phyloP scores from a whole-genome alignment of 1,284 basidiomycete species.

The Termitomyces sp. region DNA sequence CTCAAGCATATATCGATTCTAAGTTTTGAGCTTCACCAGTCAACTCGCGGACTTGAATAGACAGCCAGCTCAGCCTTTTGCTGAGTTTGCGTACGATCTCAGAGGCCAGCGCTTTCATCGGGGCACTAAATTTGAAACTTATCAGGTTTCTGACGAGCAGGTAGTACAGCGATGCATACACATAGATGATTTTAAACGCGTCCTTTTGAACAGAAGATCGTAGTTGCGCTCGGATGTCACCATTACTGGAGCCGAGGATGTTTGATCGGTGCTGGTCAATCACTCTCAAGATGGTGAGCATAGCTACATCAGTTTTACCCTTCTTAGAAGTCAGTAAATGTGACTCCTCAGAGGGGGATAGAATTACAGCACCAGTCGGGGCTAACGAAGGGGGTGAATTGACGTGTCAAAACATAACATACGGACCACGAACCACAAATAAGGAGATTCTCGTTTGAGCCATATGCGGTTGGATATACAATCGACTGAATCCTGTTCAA shows the following conservation, averaged over 20 bases:
- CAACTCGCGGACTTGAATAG: slow-evolving; percentile 84
- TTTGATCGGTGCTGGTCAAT: slow-evolving; percentile 65
- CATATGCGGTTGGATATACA: slow-evolving; percentile 90
- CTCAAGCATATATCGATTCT: not conserved
- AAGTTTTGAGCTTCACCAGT: slow-evolving; percentile 52
- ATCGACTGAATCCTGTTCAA: slow-evolving; percentile 97
- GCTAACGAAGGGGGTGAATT: slow-evolving; percentile 41
- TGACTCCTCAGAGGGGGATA: not conserved
- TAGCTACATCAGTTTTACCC: slow-evolving; percentile 99
- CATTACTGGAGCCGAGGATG: slow-evolving; percentile 8
- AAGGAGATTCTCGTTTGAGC: slow-evolving; percentile 94
- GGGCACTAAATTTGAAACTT: slow-evolving; percentile 54
- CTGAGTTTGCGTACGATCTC: slow-evolving; percentile 94
- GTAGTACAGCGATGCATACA: slow-evolving; percentile 46
- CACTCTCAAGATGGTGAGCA: slow-evolving; percentile 90
- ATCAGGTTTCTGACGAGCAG: not conserved
- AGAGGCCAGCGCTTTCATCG: slow-evolving; percentile 97
- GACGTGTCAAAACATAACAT: not conserved
- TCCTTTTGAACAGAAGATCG: slow-evolving; percentile 60
- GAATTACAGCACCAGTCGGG: slow-evolving; percentile 88
- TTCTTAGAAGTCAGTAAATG: slow-evolving; percentile 26
- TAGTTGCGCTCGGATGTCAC: slow-evolving; percentile 30
- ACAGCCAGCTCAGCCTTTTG: slow-evolving; percentile 88
- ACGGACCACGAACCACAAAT: slow-evolving; percentile 72
- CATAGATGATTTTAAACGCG: slow-evolving; percentile 96